These are phyloP conservation scores for Globisporangium carolinianum DNA, from an alignment of 352 stramenopile species.

Conservation along the genomic window DNA sequence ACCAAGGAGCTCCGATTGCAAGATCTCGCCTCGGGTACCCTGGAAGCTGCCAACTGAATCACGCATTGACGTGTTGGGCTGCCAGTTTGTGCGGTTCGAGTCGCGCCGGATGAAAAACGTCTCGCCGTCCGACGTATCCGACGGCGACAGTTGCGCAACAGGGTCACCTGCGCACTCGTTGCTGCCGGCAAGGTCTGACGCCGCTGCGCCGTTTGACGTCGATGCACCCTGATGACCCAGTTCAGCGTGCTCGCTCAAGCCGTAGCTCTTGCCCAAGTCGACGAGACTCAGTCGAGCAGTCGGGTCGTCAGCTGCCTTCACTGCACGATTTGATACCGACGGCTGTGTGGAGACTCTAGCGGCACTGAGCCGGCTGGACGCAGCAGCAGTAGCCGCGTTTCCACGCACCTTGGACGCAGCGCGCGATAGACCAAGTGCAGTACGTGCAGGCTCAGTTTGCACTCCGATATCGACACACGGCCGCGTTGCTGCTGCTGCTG, in stretches of 20 bases:
- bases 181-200: not conserved
- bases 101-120: slow-evolving; percentile 19
- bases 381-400: not conserved
- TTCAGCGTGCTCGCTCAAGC: slow-evolving; percentile 5
- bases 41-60: not conserved
- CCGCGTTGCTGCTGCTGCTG: not conserved
- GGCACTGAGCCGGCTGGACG: not conserved
- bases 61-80: not conserved
- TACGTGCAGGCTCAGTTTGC: slow-evolving; percentile 3
- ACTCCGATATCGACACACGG: slow-evolving; percentile 7
- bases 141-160: not conserved
- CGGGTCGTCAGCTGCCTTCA: slow-evolving; percentile 5
- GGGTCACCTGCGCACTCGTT: not conserved
- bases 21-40: slow-evolving; percentile 3
- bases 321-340: not conserved
- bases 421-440: not conserved
- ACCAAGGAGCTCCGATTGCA: not conserved
- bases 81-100: slow-evolving; percentile 9
- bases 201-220: too few relatives aligned
- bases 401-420: too few relatives aligned
- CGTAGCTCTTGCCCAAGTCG: slow-evolving; percentile 31
- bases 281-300: slow-evolving; percentile 31
- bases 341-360: slow-evolving; percentile 1
- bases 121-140: slow-evolving; percentile 7
- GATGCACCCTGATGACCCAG: not conserved